Percentiles rank a stretch among this genome's conserved stretches.
Conservation (phyloP, 257 asterid species). For the Ehretia macrophylla region DNA sequence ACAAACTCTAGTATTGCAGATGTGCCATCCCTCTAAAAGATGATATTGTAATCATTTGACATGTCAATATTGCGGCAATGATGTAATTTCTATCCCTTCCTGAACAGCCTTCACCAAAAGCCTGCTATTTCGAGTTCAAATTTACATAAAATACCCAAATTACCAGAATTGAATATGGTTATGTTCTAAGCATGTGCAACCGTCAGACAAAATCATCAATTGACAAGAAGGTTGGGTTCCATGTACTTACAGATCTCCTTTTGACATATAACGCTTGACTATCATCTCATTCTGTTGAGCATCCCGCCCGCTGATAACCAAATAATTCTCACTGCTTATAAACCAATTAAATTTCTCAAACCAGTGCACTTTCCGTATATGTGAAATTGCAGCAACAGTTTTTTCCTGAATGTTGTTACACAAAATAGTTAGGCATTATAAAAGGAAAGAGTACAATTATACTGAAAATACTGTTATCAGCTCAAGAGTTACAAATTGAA, state of each 20-base stretch:
- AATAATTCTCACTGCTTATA: conserved; percentile 96
- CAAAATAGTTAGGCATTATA: conserved; percentile 12
- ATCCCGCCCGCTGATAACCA: conserved; percentile 92
- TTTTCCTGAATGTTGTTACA: conserved; percentile 61
- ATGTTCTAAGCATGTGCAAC: not conserved
- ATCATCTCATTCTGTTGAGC: conserved; percentile 99
- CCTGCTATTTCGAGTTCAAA: too few species aligned
- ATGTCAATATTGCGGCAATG: not conserved
- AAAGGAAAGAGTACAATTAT: conserved; percentile 5
- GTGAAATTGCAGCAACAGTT: conserved; percentile 87
- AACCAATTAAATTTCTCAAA: conserved; percentile 99
- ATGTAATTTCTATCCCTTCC: not conserved
- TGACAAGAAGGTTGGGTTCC: not conserved
- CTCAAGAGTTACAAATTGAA: not conserved
- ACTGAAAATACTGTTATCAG: not conserved
- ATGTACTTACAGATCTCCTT: conserved; percentile 91
- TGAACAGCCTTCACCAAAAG: too few species aligned
- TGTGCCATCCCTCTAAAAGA: not conserved
- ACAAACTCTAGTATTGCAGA: not conserved
- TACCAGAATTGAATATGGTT: not conserved
- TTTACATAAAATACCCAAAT: not conserved
- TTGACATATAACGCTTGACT: conserved; percentile 96
- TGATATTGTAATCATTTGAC: not conserved
- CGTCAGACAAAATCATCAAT: not conserved
- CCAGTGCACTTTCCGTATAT: conserved; percentile 99